These are phyloP conservation scores for Quaeritorhiza haematococci DNA, from an alignment of 371 early-diverging fungal species.

Conservation along the genomic window DNA sequence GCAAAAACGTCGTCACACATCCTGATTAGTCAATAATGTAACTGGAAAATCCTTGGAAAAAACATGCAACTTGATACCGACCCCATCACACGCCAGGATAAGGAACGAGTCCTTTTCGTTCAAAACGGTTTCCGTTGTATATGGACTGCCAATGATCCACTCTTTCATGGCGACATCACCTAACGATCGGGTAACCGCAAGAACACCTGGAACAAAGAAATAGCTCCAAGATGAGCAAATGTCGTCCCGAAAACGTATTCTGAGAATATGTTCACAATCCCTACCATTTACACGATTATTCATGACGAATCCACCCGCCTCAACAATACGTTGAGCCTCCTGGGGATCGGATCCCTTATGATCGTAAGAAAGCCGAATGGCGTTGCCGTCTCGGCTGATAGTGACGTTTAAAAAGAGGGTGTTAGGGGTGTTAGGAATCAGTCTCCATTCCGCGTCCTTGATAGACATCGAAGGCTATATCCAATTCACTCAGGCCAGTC, in stretches of 20 bases:
- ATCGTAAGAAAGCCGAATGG: slow-evolving; percentile 89
- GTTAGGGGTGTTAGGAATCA: too few species aligned
- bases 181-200: slow-evolving; percentile 93
- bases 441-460: too few species aligned
- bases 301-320: slow-evolving; percentile 92
- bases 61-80: slow-evolving; percentile 41
- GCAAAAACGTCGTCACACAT: too few species aligned
- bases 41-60: too few species aligned
- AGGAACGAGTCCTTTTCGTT: slow-evolving; percentile 68
- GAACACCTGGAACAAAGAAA: slow-evolving; percentile 55
- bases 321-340: slow-evolving; percentile 84
- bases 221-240: not conserved
- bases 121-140: slow-evolving; percentile 84
- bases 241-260: not conserved
- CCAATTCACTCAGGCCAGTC: not conserved
- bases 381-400: slow-evolving; percentile 71
- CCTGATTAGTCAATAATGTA: too few species aligned
- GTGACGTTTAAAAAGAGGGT: too few species aligned
- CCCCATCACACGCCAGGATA: slow-evolving; percentile 96
- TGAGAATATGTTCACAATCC: slow-evolving; percentile 2
- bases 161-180: slow-evolving; percentile 97
- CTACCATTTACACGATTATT: slow-evolving; percentile 96
- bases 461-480: not conserved
- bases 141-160: slow-evolving; percentile 90
- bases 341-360: slow-evolving; percentile 91